Evolutionary conservation across 2,329 filamentous ascomycete genomes (phyloP), one percentile per base, ranked within the genome.

Genomic region (Colletotrichum sp.): DNA sequence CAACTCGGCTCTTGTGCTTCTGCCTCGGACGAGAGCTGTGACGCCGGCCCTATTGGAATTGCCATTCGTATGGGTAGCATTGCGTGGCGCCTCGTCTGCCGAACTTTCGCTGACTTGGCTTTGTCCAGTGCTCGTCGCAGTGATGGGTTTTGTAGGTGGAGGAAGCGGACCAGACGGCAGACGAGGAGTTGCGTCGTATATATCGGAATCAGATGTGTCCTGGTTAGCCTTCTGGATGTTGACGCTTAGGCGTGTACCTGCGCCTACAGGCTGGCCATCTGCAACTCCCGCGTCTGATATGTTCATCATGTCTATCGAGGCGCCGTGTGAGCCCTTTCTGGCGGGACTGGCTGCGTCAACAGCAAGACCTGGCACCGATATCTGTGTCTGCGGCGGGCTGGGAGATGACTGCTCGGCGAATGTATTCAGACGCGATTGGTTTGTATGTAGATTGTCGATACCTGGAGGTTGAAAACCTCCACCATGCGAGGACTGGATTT

Each of bases 181-280:
- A 4, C 81, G 81, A 4, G 83, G 83, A 6, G 83, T 84, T 6
- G 83, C 81, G 66, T 84, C 82, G 71, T 84, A 83, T 16, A 84
- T 80, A 71, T 84, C 82, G 4, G 44, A 49, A 49, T 83, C 80
- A 28, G 80, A 78, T 8, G 75, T 76, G 6, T 78, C 79, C 34
- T 75, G 71, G 68, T 80, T 79, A 18, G 77, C 74, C 30, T 75
- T 76, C 24, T 76, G 75, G 5, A 79, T 74, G 32, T 80, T 78
- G 16, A 78, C 72, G 32, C 63, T 75, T 52, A 77, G 72, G n/a
- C 64, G 49, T 26, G 66, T 24, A 21, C 34, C 57, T 36, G 36
- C 39, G 59, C 26, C 26, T 36, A 70, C 44, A 39, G 65, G 13
- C 24, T 71, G 76, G 60, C 60, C 71, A 9, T 65, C 34, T 15